Evolutionary conservation across 106 monocot genomes (phyloP).

Genomic region (Triglochin maritima): DNA sequence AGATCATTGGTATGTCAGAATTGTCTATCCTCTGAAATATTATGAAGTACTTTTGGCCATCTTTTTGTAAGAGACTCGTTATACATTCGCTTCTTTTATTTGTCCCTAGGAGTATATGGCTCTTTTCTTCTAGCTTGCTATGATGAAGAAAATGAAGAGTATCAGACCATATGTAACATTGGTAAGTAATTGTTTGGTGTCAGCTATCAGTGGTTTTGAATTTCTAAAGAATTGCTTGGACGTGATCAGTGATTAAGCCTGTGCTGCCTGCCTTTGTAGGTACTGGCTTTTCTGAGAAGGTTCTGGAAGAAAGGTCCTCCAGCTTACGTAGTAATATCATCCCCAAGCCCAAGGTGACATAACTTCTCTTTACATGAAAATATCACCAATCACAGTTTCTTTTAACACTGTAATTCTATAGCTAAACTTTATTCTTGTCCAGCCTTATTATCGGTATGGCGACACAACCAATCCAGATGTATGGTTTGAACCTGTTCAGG

Average conservation of each 20-base stretch:
- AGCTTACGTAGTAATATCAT: conserved; percentile 75
- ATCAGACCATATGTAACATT: conserved; percentile 94
- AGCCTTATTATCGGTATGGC: conserved; percentile 85
- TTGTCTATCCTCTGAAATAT: too few relatives aligned
- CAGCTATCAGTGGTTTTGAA: too few relatives aligned
- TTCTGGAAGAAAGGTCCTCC: conserved; percentile 75
- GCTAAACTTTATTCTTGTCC: conserved; percentile 13
- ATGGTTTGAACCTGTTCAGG: conserved; percentile 98
- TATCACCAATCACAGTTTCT: neutral
- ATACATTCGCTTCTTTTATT: too few relatives aligned
- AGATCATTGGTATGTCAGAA: too few relatives aligned
- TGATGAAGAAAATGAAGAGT: conserved; percentile 94
- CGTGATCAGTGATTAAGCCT: too few relatives aligned
- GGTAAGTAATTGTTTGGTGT: conserved; percentile 34
- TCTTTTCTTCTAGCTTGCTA: conserved; percentile 98
- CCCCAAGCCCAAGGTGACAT: conserved; percentile 62
- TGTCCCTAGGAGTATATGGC: conserved; percentile 72
- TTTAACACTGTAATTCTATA: neutral
- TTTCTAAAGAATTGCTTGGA: too few relatives aligned
- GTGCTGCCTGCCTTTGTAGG: too few relatives aligned
- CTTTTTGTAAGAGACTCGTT: too few relatives aligned
- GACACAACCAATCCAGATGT: conserved; percentile 93
- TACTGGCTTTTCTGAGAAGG: conserved; percentile 90
- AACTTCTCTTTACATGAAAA: neutral
- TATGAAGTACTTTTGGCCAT: too few relatives aligned